phyloP scores from a whole-genome alignment of 495 filamentous ascomycete genomes.

The Hypoxylon intermedium region DNA sequence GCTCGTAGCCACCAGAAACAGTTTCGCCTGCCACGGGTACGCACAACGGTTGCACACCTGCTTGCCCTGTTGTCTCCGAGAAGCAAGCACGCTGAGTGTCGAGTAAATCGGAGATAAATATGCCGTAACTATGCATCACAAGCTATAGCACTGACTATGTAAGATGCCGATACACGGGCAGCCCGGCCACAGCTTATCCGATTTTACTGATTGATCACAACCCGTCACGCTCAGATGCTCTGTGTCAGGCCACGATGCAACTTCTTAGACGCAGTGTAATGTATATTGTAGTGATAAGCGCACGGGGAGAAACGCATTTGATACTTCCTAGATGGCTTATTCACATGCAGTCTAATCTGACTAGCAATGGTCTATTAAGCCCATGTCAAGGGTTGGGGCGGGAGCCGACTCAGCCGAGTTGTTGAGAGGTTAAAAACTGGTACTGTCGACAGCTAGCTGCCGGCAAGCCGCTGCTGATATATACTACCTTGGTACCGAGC shows the following conservation, averaged over 20 bases:
- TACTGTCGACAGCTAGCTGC: slow-evolving; percentile 1
- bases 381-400: neutral
- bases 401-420: slow-evolving; percentile 8
- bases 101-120: slow-evolving; percentile 31
- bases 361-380: neutral
- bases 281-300: too few species aligned
- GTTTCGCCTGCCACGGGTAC: too few species aligned
- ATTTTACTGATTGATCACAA: neutral
- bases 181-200: slow-evolving; percentile 3
- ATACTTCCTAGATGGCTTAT: too few species aligned
- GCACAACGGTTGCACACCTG: too few species aligned
- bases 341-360: too few species aligned
- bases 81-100: slow-evolving; percentile 6
- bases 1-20: too few species aligned
- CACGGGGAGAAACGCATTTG: too few species aligned
- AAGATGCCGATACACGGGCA: slow-evolving; percentile 16
- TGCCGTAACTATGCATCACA: slow-evolving; percentile 8
- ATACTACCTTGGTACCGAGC: slow-evolving; percentile 21
- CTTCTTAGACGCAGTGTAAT: too few species aligned
- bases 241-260: too few species aligned
- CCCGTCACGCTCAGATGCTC: neutral
- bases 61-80: too few species aligned
- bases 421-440: slow-evolving; percentile 2
- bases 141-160: neutral
- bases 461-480: neutral